These are phyloP conservation scores for Aspergillus viridinutans DNA, from an alignment of 2,329 filamentous ascomycete species.

Conservation along the genomic window DNA sequence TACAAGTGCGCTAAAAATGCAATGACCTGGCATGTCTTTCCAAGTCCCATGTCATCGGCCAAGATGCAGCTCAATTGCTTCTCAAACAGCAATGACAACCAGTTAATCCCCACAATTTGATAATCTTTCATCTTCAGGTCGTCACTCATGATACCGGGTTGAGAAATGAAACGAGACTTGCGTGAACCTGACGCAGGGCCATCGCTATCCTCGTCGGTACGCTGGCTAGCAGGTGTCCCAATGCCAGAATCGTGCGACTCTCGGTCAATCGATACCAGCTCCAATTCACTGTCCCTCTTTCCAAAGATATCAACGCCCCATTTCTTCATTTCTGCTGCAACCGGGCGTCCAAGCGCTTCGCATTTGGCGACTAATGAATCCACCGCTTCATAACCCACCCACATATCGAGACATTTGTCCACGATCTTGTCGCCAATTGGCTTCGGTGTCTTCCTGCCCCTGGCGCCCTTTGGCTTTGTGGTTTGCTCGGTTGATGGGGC, in stretches of 20 bases:
- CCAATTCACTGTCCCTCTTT: constrained; percentile 58
- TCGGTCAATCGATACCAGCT: constrained; percentile 52
- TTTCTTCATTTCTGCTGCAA: constrained; percentile 60
- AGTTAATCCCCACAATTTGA: constrained; percentile 90
- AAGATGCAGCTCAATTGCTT: constrained; percentile 81
- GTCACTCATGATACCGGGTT: constrained; percentile 74
- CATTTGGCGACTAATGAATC: constrained; percentile 76
- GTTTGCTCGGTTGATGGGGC: constrained; percentile 35
- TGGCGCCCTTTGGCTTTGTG: constrained; percentile 47
- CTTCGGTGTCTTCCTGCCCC: constrained; percentile 48
- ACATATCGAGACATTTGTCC: constrained; percentile 67
- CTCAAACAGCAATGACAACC: constrained; percentile 79
- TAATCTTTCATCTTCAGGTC: constrained; percentile 83
- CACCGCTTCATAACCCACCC: constrained; percentile 74
- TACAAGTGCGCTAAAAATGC: constrained; percentile 81
- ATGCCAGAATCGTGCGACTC: constrained; percentile 61
- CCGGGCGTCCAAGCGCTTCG: constrained; percentile 65
- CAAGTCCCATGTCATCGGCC: constrained; percentile 92
- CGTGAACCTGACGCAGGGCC: constrained; percentile 31
- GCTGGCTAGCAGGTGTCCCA: constrained; percentile 55
- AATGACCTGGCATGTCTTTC: constrained; percentile 97
- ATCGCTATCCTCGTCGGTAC: constrained; percentile 46
- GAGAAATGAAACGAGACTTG: constrained; percentile 50
- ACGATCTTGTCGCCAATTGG: constrained; percentile 64
- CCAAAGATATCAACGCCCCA: constrained; percentile 67